Conservation (phyloP, 305 asterid species). For the Withania somnifera region DNA sequence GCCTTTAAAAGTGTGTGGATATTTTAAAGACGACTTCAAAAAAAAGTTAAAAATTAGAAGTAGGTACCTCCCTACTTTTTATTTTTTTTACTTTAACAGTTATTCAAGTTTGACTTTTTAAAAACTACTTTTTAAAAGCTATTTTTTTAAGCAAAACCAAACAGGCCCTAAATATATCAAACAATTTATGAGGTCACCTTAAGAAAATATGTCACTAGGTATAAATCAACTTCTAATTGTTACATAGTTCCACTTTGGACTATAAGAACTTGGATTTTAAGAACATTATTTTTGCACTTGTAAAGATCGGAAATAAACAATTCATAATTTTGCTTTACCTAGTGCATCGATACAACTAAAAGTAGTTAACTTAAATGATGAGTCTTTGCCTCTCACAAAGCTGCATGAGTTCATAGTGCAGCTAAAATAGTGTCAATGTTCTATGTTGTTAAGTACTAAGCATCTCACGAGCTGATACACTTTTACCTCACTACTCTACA, state of each 20-base stretch:
- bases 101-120: too few relatives aligned
- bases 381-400: neutral
- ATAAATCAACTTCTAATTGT: neutral
- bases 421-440: neutral
- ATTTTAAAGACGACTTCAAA: too few relatives aligned
- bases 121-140: too few relatives aligned
- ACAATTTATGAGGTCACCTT: neutral
- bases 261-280: neutral
- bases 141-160: too few relatives aligned
- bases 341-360: neutral
- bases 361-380: neutral
- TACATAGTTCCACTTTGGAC: neutral
- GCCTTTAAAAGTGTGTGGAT: too few relatives aligned
- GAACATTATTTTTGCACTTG: neutral
- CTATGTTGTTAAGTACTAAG: neutral
- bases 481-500: neutral
- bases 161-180: neutral
- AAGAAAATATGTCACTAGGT: neutral
- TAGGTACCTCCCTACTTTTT: too few relatives aligned
- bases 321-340: neutral
- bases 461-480: neutral
- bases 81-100: too few relatives aligned
- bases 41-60: too few relatives aligned
- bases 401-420: neutral
- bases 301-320: neutral